phyloP scores from a whole-genome alignment of 805 yeast species.

The Vanderwaltozyma polyspora region DNA sequence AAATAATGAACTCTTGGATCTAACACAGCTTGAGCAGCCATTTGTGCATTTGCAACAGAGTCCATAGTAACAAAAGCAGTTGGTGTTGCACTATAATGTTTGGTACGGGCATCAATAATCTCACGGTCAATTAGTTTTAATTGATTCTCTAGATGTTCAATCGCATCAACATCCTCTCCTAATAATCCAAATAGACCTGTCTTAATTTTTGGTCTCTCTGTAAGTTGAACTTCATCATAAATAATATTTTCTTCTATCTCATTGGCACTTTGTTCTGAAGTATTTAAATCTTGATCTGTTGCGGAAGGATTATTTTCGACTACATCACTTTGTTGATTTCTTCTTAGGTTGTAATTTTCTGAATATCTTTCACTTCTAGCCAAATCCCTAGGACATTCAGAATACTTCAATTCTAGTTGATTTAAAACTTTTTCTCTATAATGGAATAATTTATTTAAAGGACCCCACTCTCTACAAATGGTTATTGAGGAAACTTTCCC shows the following conservation, averaged over 20 bases:
- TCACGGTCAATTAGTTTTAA: conserved; percentile 60
- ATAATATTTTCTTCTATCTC: conserved; percentile 14
- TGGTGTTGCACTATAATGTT: conserved; percentile 72
- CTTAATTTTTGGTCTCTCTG: conserved; percentile 50
- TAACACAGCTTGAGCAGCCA: conserved; percentile 89
- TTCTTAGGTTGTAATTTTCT: conserved; percentile 17
- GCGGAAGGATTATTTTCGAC: not conserved
- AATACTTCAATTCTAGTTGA: conserved; percentile 45
- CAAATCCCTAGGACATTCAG: conserved; percentile 23
- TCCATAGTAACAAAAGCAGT: conserved; percentile 94
- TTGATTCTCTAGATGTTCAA: conserved; percentile 60
- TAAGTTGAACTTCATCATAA: conserved; percentile 21
- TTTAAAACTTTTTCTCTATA: conserved; percentile 43
- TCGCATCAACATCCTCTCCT: conserved; percentile 71
- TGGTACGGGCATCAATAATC: conserved; percentile 50
- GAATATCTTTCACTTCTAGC: conserved; percentile 13
- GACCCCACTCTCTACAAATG: conserved; percentile 81
- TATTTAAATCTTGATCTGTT: not conserved
- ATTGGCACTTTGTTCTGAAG: not conserved
- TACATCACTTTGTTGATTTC: conserved; percentile 3
- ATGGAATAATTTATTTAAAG: conserved; percentile 53
- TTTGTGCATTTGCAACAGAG: conserved; percentile 88
- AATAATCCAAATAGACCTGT: conserved; percentile 50
- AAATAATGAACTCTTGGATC: conserved; percentile 81
- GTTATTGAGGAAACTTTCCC: conserved; percentile 71